Conservation (phyloP, 805 yeast species). For the Candida rishiriensis region DNA sequence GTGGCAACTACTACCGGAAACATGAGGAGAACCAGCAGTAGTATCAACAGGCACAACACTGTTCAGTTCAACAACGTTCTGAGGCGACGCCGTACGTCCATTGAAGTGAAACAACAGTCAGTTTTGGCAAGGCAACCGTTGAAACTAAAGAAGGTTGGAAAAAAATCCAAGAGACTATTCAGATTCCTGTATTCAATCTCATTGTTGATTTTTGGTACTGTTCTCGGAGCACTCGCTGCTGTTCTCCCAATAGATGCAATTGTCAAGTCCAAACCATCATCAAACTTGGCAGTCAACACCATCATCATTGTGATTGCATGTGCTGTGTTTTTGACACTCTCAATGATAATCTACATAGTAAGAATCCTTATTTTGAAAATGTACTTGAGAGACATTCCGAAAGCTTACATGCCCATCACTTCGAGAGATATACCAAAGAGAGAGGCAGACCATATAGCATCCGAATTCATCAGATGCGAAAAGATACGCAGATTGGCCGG, state of each 20-base stretch:
- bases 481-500: slow-evolving; percentile 35
- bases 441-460: slow-evolving; percentile 36
- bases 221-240: slow-evolving; percentile 54
- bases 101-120: slow-evolving; percentile 5
- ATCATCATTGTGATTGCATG: slow-evolving; percentile 75
- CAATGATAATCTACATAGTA: slow-evolving; percentile 48
- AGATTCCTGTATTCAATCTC: slow-evolving; percentile 45
- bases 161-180: slow-evolving; percentile 18
- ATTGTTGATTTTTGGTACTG: slow-evolving; percentile 34
- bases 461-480: slow-evolving; percentile 39
- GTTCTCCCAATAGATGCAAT: slow-evolving; percentile 81
- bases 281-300: slow-evolving; percentile 68
- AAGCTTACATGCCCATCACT: slow-evolving; percentile 65
- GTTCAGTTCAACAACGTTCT: not conserved
- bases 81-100: slow-evolving; percentile 8
- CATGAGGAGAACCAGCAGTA: too few relatives aligned
- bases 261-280: slow-evolving; percentile 46
- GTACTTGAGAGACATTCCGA: slow-evolving; percentile 71
- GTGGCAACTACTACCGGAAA: too few relatives aligned
- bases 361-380: slow-evolving; percentile 57
- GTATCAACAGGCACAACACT: not conserved
- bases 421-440: slow-evolving; percentile 53
- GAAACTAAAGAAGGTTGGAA: slow-evolving; percentile 12
- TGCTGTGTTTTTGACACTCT: slow-evolving; percentile 50
- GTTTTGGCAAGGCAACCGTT: slow-evolving; percentile 8